phyloP scores from a whole-genome alignment of 2,329 filamentous ascomycete genomes.

The Diaporthe ampelina region DNA sequence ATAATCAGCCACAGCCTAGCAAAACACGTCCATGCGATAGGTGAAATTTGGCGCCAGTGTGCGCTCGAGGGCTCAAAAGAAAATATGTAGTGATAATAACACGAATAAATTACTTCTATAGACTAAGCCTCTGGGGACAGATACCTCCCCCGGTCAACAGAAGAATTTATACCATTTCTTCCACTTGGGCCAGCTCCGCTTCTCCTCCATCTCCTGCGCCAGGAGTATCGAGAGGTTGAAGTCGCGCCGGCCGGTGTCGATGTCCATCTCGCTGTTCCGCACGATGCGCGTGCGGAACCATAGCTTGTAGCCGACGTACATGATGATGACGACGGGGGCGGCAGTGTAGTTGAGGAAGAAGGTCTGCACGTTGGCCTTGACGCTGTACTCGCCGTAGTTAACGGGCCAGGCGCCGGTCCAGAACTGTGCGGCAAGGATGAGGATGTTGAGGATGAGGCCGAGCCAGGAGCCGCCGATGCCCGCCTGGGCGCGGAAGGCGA shows the following conservation, averaged over 20 bases:
- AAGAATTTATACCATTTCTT: slow-evolving; percentile 82
- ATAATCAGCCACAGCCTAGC: background rate
- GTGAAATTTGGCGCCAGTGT: background rate
- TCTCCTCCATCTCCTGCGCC: slow-evolving; percentile 84
- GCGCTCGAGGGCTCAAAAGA: background rate
- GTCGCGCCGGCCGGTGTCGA: slow-evolving; percentile 87
- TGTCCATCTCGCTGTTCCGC: slow-evolving; percentile 81
- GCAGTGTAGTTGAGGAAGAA: slow-evolving; percentile 84
- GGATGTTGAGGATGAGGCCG: slow-evolving; percentile 80
- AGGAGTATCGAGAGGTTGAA: slow-evolving; percentile 85
- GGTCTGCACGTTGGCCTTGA: slow-evolving; percentile 65
- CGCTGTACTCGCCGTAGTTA: slow-evolving; percentile 61
- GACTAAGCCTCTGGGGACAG: too few species aligned
- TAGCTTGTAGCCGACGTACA: slow-evolving; percentile 83
- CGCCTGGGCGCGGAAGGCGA: slow-evolving; percentile 85
- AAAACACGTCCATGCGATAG: background rate
- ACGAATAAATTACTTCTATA: background rate
- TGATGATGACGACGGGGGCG: slow-evolving; percentile 75
- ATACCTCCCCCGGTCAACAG: slow-evolving; percentile 64
- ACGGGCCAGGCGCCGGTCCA: slow-evolving; percentile 89
- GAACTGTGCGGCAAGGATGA: slow-evolving; percentile 87
- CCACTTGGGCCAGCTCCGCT: slow-evolving; percentile 79
- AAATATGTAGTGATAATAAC: background rate
- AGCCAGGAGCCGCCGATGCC: slow-evolving; percentile 86
- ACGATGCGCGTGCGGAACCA: slow-evolving; percentile 79